Conservation (phyloP, 176 grass and related monocot genomes). For the Oryza glumipatula region DNA sequence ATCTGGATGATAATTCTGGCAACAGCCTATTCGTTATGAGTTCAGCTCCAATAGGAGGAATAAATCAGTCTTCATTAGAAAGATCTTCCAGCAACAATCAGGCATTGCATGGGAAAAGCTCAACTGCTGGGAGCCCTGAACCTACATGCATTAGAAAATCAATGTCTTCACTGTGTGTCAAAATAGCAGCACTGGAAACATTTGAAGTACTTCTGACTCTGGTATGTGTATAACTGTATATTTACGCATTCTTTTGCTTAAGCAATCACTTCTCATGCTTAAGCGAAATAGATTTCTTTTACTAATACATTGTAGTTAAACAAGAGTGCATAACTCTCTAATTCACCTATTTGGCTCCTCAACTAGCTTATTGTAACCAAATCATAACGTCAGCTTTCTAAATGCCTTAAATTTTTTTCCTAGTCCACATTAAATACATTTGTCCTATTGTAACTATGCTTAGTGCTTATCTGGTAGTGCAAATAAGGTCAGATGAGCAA, state of each 20-base stretch:
- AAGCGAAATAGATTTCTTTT: background rate
- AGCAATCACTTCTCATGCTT: background rate
- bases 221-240: conserved; percentile 37
- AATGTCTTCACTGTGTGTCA: conserved; percentile 41
- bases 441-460: no score
- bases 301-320: background rate
- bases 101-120: background rate
- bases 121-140: conserved; percentile 2
- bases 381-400: no score
- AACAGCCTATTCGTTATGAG: conserved; percentile 7
- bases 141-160: conserved; percentile 23
- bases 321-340: background rate
- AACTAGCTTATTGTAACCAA: background rate
- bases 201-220: conserved; percentile 58
- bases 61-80: conserved; percentile 28
- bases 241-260: conserved; percentile 1
- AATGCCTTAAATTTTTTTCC: no score
- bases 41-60: background rate
- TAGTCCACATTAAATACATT: no score
- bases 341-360: background rate
- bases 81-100: conserved; percentile 42
- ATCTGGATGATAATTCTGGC: conserved; percentile 50
- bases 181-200: conserved; percentile 61
- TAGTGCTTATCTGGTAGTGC: no score
- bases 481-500: no score